These are phyloP conservation scores for Rhododendron ferrugineum DNA, from an alignment of 148 eudicot genomes.

Conservation along the genomic window DNA sequence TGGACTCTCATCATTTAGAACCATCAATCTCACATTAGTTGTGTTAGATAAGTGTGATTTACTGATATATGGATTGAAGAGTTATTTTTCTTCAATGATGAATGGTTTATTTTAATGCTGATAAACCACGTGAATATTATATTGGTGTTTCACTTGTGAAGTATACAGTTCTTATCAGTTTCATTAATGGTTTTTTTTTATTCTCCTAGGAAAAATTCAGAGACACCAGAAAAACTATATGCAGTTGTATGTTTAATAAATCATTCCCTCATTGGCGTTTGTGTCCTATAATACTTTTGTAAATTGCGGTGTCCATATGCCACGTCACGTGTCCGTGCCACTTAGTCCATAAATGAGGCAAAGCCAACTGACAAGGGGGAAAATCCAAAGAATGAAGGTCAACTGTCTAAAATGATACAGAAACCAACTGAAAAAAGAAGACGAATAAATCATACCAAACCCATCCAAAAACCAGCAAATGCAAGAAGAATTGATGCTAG, in stretches of 20 bases:
- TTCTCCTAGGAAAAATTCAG: background rate
- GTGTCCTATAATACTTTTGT: background rate
- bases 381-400: background rate
- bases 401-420: background rate
- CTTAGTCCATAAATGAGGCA: background rate
- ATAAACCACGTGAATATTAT: background rate
- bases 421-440: background rate
- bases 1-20: background rate
- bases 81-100: background rate
- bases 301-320: background rate
- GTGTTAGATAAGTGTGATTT: background rate
- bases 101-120: background rate
- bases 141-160: background rate
- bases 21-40: background rate
- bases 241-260: background rate
- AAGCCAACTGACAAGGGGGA: background rate
- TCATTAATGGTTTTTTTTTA: background rate
- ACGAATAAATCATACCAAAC: constrained; percentile 44
- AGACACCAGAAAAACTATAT: background rate
- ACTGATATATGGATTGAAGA: background rate
- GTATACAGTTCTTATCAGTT: background rate
- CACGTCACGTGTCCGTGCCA: background rate
- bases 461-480: constrained; percentile 49
- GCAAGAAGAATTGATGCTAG: constrained; percentile 78
- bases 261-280: background rate